Conservation (phyloP, 805 yeast species). For the Maudiozyma saulgeensis region DNA sequence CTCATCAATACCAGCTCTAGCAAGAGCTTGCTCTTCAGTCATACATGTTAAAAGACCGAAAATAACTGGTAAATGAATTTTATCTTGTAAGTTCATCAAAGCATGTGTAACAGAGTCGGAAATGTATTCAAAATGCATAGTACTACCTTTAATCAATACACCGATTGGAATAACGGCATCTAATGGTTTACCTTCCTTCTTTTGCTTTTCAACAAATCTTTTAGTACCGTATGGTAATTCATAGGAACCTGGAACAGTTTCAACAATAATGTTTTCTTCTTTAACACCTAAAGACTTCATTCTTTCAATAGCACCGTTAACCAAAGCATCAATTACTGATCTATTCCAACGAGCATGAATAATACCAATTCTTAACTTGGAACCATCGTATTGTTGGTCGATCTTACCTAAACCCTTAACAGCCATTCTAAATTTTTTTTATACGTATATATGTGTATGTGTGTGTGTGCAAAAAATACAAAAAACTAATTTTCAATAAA, state of each 20-base stretch:
- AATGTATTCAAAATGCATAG: slow-evolving; percentile 97
- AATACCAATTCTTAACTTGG: slow-evolving; percentile 65
- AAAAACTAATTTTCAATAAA: neutral
- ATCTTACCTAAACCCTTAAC: slow-evolving; percentile 70
- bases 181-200: slow-evolving; percentile 36
- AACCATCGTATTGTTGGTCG: slow-evolving; percentile 63
- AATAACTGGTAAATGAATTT: slow-evolving; percentile 66
- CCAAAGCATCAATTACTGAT: slow-evolving; percentile 65
- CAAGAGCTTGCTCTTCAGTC: slow-evolving; percentile 88
- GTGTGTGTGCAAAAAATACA: neutral
- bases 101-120: slow-evolving; percentile 83
- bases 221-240: slow-evolving; percentile 83
- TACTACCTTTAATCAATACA: slow-evolving; percentile 87
- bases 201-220: slow-evolving; percentile 39
- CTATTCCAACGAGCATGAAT: slow-evolving; percentile 95
- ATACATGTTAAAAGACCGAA: slow-evolving; percentile 90
- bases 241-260: slow-evolving; percentile 89
- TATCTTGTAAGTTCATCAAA: slow-evolving; percentile 71
- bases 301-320: slow-evolving; percentile 61
- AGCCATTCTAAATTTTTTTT: slow-evolving; percentile 48
- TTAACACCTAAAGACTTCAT: slow-evolving; percentile 58
- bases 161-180: slow-evolving; percentile 94
- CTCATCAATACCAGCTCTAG: slow-evolving; percentile 82
- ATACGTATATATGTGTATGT: neutral
- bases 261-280: slow-evolving; percentile 66